Percentiles rank a stretch among this genome's conserved stretches.
Evolutionary conservation across 1,284 basidiomycete species (phyloP).

Genomic region (Meira miltonrushii): DNA sequence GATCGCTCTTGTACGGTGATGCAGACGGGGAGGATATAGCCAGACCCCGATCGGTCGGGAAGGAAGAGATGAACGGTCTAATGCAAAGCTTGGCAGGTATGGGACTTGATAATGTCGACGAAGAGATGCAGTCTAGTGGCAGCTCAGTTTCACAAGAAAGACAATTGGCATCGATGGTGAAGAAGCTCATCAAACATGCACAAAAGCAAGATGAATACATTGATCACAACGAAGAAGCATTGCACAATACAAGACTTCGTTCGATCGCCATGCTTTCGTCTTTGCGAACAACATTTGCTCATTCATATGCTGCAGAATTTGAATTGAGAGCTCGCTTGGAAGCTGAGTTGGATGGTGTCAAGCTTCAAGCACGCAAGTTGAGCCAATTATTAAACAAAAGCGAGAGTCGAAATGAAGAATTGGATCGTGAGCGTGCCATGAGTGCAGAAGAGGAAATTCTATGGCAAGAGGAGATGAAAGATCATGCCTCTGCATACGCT

Average conservation of each 20-base stretch:
- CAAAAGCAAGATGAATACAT: constrained; percentile 12
- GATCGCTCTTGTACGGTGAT: constrained; percentile 36
- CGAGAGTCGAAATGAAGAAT: constrained; percentile 20
- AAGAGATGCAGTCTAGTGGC: neutral
- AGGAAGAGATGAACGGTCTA: constrained; percentile 19
- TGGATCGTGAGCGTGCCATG: constrained; percentile 11
- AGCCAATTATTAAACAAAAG: constrained; percentile 39
- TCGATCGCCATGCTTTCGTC: constrained; percentile 46
- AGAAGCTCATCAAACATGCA: constrained; percentile 10
- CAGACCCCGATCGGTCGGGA: neutral
- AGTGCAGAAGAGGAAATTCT: constrained; percentile 16
- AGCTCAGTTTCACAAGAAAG: constrained; percentile 14
- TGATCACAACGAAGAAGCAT: constrained; percentile 11
- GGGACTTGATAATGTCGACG: constrained; percentile 21
- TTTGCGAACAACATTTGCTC: constrained; percentile 38
- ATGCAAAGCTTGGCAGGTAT: constrained; percentile 29
- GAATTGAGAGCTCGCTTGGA: constrained; percentile 38
- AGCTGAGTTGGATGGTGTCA: constrained; percentile 46
- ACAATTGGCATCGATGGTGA: constrained; percentile 32
- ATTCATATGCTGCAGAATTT: constrained; percentile 36
- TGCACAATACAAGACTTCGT: constrained; percentile 40
- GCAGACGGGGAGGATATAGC: constrained; percentile 8
- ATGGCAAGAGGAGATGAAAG: constrained; percentile 14
- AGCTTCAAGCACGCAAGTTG: constrained; percentile 46
- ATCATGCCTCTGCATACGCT: constrained; percentile 8